Evolutionary conservation across 108 stramenopile genomes (phyloP), one percentile per base, ranked within the genome.

Genomic region (Pseudonitzschia pungens): DNA sequence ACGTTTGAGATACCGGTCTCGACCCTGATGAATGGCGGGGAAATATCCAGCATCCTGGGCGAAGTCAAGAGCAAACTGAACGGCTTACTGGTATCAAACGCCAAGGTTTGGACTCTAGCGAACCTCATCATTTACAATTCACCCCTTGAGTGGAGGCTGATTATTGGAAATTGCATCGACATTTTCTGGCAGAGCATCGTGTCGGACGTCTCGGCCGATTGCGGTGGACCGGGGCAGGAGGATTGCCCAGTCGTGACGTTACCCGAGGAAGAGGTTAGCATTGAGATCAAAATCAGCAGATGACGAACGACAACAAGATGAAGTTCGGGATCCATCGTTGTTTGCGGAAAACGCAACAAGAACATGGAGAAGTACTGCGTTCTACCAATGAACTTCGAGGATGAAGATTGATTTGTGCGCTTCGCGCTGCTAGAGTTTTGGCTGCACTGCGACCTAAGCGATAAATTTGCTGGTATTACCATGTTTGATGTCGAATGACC

Each of bases 171-270:
- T 51, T n/a, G 60, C n/a, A 73, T 69, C 0, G 83, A 84, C 74
- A 26, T 84, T 24, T 33, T 77, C 44, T 84, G 83, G 83, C 83
- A 84, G 52, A 78, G 77, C 51, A 77, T 84, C 33, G 79, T 84
- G 0, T 77, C 83, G 58, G 45, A 62, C 18, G 60, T 62, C 3
- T 26, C 42, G 70, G 60, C 60, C 41, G 60, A 62, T 40, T 62
- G 60, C 6, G 60, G 60, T 0, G 57, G 57, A 48, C 45, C 18
- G 45, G 45, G 45, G 45, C 45, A 48, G 18, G 45, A 48, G 14
- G 45, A 48, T 10, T 48, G 45, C 18, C 16, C 16, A 12, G 14
- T 48, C 16, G 45, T 10, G 14, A 18, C 16, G n/a, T n/a, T 18
- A 48, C 45, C 45, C 14, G 45, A 18, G 45, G 7, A 48, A 48